Evolutionary conservation across 192 early-diverging fungal species (phyloP), one percentile per base, ranked within the genome.

Genomic region (Coemansia sp.): DNA sequence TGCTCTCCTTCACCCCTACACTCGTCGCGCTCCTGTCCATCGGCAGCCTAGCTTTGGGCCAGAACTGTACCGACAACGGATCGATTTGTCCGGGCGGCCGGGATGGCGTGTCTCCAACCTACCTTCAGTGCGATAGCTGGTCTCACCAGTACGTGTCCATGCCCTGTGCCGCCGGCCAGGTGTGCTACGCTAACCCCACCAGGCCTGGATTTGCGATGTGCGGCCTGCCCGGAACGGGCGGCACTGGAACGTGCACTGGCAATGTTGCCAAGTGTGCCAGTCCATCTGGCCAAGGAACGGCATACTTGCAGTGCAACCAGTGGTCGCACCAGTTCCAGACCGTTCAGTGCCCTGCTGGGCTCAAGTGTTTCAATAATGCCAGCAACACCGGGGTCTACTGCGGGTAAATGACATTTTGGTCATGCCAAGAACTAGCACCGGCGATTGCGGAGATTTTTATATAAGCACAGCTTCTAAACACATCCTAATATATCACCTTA

Each of bases 291-390:
- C 58, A 67, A 34, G 75, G 70, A 42, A 62, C 67, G 27, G 55
- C 53, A 32, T 82, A 77, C 53, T 59, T 50, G 39, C 68, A 70
- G 68, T 82, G 80, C 72, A 70, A 82, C 63, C 62, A 57, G 57
- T 82, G 80, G 80, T 65, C 72, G n/a, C 72, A 72, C 38, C 75
- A 82, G 60, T 82, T 67, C 53, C 65, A 70, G 29, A 74, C 62
- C 23, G 66, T 68, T 4, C 34, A 50, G 34, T 82, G 80, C 38
- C 80, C 75, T 5, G 32, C 39, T 12, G 75, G 72, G 0, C 80
- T 77, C 38, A 74, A 37, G 50, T 82, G 74, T 66, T 65, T 73
- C 23, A 82, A 82, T 68, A 82, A 82, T 50, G 65, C 64, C 46
- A 68, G 57, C 68, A 69, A 69, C 67, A 72, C 74, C 0, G 78